A percentile compares a stretch with the other conserved stretches of the same genome.
Evolutionary conservation across 2,329 filamentous ascomycete genomes (phyloP).

Genomic region (Cryoendolithus antarcticus): DNA sequence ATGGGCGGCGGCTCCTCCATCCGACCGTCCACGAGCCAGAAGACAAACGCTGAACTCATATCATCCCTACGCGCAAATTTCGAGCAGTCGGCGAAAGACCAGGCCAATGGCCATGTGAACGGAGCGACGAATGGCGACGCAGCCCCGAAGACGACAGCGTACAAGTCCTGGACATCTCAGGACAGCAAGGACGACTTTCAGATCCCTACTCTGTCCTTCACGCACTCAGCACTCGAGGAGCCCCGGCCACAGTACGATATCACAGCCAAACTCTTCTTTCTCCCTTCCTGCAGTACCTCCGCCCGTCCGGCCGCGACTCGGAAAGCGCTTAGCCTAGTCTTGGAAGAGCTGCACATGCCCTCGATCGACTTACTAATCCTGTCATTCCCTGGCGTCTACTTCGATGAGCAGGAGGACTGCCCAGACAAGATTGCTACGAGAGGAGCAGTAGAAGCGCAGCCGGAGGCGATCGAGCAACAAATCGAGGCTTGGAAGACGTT

Average conservation of each 20-base stretch:
- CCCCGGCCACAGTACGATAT: constrained; percentile 81
- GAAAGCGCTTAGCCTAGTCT: constrained; percentile 69
- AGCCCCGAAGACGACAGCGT: constrained; percentile 19
- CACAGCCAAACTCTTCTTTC: constrained; percentile 89
- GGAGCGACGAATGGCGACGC: constrained; percentile 10
- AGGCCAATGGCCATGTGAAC: constrained; percentile 7
- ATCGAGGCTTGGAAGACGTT: constrained; percentile 58
- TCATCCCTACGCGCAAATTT: constrained; percentile 81
- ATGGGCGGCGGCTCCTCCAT: constrained; percentile 76
- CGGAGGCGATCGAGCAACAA: constrained; percentile 46
- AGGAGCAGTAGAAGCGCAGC: constrained; percentile 32
- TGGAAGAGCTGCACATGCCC: constrained; percentile 62
- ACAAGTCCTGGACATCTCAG: constrained; percentile 56
- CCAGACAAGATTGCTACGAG: constrained; percentile 45
- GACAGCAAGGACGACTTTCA: constrained; percentile 45
- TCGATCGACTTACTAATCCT: constrained; percentile 81
- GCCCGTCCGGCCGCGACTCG: constrained; percentile 57
- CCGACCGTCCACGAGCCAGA: constrained; percentile 61
- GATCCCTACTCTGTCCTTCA: constrained; percentile 66
- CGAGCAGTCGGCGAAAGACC: constrained; percentile 14
- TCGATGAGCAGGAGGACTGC: constrained; percentile 75
- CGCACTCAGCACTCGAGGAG: constrained; percentile 60
- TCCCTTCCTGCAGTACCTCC: constrained; percentile 44
- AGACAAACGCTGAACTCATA: constrained; percentile 87
- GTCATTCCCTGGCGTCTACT: constrained; percentile 85